Evolutionary conservation across 176 grass and related monocot genomes (phyloP), one percentile per base, ranked within the genome.

Genomic region (Zoysia japonica): DNA sequence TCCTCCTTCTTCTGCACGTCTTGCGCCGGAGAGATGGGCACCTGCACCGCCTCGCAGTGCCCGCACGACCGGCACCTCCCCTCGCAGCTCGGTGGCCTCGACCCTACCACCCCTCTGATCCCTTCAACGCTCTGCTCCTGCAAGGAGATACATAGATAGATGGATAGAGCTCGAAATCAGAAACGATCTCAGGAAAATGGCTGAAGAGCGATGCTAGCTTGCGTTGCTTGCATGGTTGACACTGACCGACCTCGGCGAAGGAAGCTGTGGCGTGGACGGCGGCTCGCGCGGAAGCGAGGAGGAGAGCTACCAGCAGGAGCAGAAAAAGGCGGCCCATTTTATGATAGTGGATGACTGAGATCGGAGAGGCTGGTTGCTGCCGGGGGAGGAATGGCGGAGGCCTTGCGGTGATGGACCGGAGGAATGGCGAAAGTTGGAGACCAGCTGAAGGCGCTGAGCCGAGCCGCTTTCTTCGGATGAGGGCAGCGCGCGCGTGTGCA

Each of bases 31-130:
- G 59, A 78, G 5, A 89, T 48, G 51, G 90, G 90, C 55, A 93
- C 87, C 81, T 89, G 90, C 49, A 93, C 90, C 0, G 90, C 84
- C 68, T 93, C 76, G 47, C 90, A 87, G 37, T 85, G 90, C 13
- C 81, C 90, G 7, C 90, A 93, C 4, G 87, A 87, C 65, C 73
- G 51, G 72, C 90, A 93, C 81, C 80, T 54, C 77, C 87, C 81
- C 81, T 77, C 90, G 63, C 90, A 93, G 69, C 84, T 87, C 61
- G 87, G 87, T 2, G 90, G 90, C 81, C 77, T 87, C 3, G 84
- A 93, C 7, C 90, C 90, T 44, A 82, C 81, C 81, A 93, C 59
- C 16, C 75, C 84, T 6, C 78, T 75, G 53, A 82, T 47, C 38
- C 69, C 87, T 0, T 36, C 64, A 5, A 68, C 11, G 61, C 82